These are phyloP conservation scores for Fistulinella staudtii DNA, from an alignment of 1,284 basidiomycete genomes.

Conservation along the genomic window DNA sequence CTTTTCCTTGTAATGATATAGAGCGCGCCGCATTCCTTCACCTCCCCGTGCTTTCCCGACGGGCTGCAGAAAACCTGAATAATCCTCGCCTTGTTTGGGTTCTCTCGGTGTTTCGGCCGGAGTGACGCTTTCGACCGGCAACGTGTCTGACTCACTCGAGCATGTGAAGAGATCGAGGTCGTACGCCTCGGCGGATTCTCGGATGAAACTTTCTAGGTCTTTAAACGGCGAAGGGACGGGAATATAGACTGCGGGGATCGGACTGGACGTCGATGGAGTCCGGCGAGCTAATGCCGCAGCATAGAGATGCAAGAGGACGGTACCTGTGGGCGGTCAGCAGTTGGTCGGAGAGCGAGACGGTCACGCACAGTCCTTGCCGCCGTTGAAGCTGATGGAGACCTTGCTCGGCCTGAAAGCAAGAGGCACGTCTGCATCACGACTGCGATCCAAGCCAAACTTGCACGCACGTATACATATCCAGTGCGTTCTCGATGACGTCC, in stretches of 20 bases:
- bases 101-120: constrained; percentile 21
- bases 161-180: constrained; percentile 75
- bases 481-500: constrained; percentile 69
- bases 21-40: constrained; percentile 80
- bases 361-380: constrained; percentile 95
- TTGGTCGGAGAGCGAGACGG: not conserved
- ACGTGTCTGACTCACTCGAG: constrained; percentile 30
- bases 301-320: constrained; percentile 89
- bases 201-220: constrained; percentile 82
- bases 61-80: constrained; percentile 17
- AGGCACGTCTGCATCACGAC: constrained; percentile 2
- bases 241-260: constrained; percentile 83
- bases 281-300: constrained; percentile 63
- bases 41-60: constrained; percentile 56
- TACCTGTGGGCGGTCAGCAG: constrained; percentile 53
- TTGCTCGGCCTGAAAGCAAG: constrained; percentile 51
- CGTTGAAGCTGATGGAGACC: constrained; percentile 91
- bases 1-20: constrained; percentile 69
- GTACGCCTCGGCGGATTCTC: constrained; percentile 62
- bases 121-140: constrained; percentile 35
- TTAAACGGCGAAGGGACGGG: constrained; percentile 87
- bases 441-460: constrained; percentile 7
- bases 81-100: constrained; percentile 5
- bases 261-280: constrained; percentile 35
- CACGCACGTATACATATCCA: constrained; percentile 76